Base-by-base conservation (phyloP, 257 asterid species). In the Solanum bukasovii region DNA sequence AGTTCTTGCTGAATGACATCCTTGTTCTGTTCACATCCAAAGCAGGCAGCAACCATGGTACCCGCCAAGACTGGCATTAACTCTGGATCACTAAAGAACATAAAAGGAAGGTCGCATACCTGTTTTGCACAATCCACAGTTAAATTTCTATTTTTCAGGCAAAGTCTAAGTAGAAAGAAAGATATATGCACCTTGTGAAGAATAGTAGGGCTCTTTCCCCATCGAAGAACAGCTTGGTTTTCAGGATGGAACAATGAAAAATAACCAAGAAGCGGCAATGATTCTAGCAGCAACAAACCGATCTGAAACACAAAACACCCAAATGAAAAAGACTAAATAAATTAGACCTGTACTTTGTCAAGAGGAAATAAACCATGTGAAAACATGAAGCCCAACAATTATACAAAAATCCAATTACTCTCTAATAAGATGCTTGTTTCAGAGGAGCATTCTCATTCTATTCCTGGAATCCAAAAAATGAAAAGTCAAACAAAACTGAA, bases 171-270 rank as follows among this genome's bases (percentile, higher is more conserved):
- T 10, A 5, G 7, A 29, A 46, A 13, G 12, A 33, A 46, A 86
- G 86, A 74, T 65, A 37, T 25, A 87, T 89, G 86, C 84, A 96
- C 99, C 98, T 97, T 97, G 92, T 97, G 99, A 89, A 97, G 99
- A 92, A 97, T 97, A 52, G 99, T 95, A 71, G 98, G 99, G 91
- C 98, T 94, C 95, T 97, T 97, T 91, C 99, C 99, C 99, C 99
- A 97, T 75, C 96, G 98, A 85, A 97, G 98, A 52, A 97, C 99
- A 38, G 98, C 98, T 93, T 97, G 99, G 87, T 97, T 97, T 91
- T 93, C 98, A 4, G 92, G 92, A 87, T 97, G 99, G 91, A 97
- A 96, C 85, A 96, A 88, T 20, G 99, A 92, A 84, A 97, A 97
- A 91, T 95, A 96, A 89, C 99, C 98, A 79, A 97, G 98, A 87